Evolutionary conservation across 345 rosid species (phyloP), one percentile per base, ranked within the genome.

Genomic region (Rubroshorea leprosula): DNA sequence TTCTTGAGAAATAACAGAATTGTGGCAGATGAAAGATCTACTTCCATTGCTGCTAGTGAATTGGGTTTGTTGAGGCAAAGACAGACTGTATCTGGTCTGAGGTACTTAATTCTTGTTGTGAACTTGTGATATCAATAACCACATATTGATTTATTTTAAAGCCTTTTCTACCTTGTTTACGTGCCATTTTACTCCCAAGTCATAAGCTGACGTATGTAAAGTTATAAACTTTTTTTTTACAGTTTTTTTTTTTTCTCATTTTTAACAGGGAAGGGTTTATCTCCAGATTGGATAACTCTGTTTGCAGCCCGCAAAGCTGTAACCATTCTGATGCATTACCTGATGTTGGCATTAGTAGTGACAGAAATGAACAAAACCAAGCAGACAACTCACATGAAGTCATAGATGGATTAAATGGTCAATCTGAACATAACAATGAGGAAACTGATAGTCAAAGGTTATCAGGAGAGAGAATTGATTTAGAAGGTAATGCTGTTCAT

Each of bases 81-180:
- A 60, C 92, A 92, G 51, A 78, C 96, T 5, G 98, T 89, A 55
- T 81, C 98, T 71, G 98, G 81, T 76, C 75, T 92, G 69, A 89
- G 98, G 98, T 92, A 77, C 51, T 39, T 47, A 6, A 27, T 58
- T n/a, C n/a, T 47, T 35, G 41, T 13, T 44, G 47, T 44, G n/a
- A 39, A 2, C 9, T 39, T 44, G 47, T 5, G n/a, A n/a, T n/a
- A n/a, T n/a, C n/a, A n/a, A n/a, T n/a, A n/a, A n/a, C n/a, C n/a
- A n/a, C n/a, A n/a, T n/a, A n/a, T n/a, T n/a, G n/a, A n/a, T n/a
- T n/a, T n/a, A n/a, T n/a, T n/a, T n/a, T n/a, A n/a, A n/a, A n/a
- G 55, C 5, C 35, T 19, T 60, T 35, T 49, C 15, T 57, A 9
- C 19, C 29, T 35, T 55, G 48, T 41, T n/a, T n/a, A n/a, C n/a